Percentiles rank a stretch among this genome's conserved stretches.
phyloP scores from a whole-genome alignment of 2,329 filamentous ascomycete species.

The Fusarium oxysporum region DNA sequence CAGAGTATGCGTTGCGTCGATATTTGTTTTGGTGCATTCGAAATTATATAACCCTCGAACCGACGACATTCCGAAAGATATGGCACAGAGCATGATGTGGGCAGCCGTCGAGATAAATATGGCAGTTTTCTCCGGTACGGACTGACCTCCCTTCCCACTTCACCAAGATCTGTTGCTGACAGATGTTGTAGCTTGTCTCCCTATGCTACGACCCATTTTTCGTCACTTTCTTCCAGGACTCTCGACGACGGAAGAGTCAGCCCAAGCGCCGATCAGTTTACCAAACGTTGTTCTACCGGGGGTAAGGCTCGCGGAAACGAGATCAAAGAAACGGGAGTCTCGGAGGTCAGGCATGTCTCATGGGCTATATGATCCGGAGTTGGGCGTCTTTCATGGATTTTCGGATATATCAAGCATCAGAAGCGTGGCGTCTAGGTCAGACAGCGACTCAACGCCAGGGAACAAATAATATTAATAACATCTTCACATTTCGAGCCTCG shows the following conservation, averaged over 20 bases:
- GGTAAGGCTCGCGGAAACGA: neutral
- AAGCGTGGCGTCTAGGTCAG: neutral
- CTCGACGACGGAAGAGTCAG: neutral
- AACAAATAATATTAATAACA: neutral
- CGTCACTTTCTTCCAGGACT: conserved; percentile 3
- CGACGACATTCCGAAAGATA: conserved; percentile 26
- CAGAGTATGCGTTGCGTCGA: conserved; percentile 35
- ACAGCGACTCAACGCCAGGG: neutral
- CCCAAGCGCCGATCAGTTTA: neutral
- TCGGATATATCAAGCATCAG: conserved; percentile 20
- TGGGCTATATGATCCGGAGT: neutral
- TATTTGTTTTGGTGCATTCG: conserved; percentile 26
- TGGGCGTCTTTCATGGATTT: conserved; percentile 13
- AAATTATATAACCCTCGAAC: conserved; percentile 23
- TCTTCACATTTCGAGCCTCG: fast-evolving
- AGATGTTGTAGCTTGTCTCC: conserved; percentile 1
- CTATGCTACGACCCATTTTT: conserved; percentile 23
- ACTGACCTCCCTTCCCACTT: fast-evolving
- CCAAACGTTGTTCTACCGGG: neutral
- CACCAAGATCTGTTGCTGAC: fast-evolving
- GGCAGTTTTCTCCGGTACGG: conserved; percentile 34
- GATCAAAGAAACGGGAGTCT: neutral
- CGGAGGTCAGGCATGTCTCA: conserved; percentile 4
- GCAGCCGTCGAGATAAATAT: conserved; percentile 39
- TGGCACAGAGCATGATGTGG: conserved; percentile 29